Conservation (phyloP, 176 grass and related monocot genomes). For the Rhipidocladum racemiflorum region DNA sequence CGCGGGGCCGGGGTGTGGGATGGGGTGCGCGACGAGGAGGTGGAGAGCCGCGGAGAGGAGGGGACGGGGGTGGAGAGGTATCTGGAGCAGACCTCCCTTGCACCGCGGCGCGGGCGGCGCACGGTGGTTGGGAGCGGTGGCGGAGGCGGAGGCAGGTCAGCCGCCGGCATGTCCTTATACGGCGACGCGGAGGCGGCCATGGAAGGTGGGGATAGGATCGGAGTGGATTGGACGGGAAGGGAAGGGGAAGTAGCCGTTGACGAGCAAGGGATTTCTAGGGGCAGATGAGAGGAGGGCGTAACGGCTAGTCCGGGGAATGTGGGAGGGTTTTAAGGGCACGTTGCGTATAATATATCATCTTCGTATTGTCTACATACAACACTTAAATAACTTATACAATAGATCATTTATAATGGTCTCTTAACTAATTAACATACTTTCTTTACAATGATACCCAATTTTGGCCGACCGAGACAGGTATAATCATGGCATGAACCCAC, state of each 20-base stretch:
- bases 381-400: no score
- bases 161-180: constrained; percentile 1
- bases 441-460: no score
- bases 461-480: no score
- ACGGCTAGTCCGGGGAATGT: constrained; percentile 31
- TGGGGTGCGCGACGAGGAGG: constrained; percentile 41
- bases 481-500: no score
- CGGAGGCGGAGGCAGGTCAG: constrained; percentile 31
- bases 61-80: constrained; percentile 65
- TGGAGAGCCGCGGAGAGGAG: constrained; percentile 39
- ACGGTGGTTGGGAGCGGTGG: constrained; percentile 22
- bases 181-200: constrained; percentile 25
- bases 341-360: no score
- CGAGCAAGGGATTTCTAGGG: constrained; percentile 6
- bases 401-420: no score
- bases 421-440: no score
- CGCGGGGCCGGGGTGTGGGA: constrained; percentile 38
- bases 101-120: constrained; percentile 48
- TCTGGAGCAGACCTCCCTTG: constrained; percentile 72
- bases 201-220: constrained; percentile 24
- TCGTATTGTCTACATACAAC: no score
- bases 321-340: no score
- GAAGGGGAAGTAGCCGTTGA: constrained; percentile 26
- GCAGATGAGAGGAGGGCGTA: not conserved
- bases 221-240: not conserved